A percentile compares a stretch with the other conserved stretches of the same genome.
Conservation (phyloP, 2,329 filamentous ascomycete genomes). For the Aphanocladium album region DNA sequence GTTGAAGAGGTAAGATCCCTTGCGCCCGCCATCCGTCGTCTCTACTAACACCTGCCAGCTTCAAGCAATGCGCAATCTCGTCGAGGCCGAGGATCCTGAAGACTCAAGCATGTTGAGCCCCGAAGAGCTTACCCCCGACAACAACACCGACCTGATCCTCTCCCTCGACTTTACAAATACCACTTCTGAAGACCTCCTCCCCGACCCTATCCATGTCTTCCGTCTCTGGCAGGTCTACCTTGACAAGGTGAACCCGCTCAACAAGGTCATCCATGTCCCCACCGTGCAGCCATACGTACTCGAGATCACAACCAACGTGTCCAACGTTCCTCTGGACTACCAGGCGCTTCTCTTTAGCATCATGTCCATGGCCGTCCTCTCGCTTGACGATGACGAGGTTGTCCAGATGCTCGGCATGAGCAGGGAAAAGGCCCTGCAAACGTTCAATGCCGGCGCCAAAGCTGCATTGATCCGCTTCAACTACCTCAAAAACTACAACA, state of each 20-base stretch:
- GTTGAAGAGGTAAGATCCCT: conserved; percentile 45
- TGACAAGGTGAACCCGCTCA: conserved; percentile 68
- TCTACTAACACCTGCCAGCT: conserved; percentile 34
- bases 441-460: conserved; percentile 48
- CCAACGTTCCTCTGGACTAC: conserved; percentile 49
- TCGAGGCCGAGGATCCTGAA: conserved; percentile 44
- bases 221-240: conserved; percentile 70
- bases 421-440: conserved; percentile 45
- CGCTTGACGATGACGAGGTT: conserved; percentile 53
- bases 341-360: conserved; percentile 62
- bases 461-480: conserved; percentile 45
- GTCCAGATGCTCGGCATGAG: conserved; percentile 45
- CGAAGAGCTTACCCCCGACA: conserved; percentile 46
- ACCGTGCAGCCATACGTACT: conserved; percentile 61
- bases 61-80: conserved; percentile 53
- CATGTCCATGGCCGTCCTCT: conserved; percentile 55
- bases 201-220: conserved; percentile 60
- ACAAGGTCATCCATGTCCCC: conserved; percentile 68
- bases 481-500: conserved; percentile 55
- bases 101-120: conserved; percentile 46
- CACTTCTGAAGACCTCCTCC: conserved; percentile 51
- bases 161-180: conserved; percentile 33
- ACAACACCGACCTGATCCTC: conserved; percentile 47
- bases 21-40: background rate
- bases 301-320: conserved; percentile 54